Conservation (phyloP, 805 yeast species). For the Sungouiella thailandica region DNA sequence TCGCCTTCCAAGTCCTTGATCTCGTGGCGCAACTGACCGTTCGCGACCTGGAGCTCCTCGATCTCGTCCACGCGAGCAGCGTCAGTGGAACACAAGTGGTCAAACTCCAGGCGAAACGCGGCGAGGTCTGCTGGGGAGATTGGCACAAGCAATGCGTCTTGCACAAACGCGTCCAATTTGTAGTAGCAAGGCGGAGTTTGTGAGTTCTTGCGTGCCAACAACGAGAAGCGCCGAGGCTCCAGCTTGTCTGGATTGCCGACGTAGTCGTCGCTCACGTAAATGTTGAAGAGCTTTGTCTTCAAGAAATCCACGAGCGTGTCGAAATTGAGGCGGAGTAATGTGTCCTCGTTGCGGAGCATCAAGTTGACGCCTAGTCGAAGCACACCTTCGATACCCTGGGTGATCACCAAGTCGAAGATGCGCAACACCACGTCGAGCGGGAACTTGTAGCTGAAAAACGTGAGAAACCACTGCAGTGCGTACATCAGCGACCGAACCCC, state of each 20-base stretch:
- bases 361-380: constrained; percentile 80
- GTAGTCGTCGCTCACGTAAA: constrained; percentile 47
- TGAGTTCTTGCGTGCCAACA: constrained; percentile 20
- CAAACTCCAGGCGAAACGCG: constrained; percentile 70
- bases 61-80: constrained; percentile 60
- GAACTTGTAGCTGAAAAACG: constrained; percentile 91
- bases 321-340: constrained; percentile 58
- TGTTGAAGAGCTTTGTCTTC: constrained; percentile 73
- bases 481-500: constrained; percentile 93
- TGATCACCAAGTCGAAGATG: constrained; percentile 80
- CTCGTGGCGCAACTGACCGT: constrained; percentile 69
- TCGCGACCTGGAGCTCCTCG: constrained; percentile 52
- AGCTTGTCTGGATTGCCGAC: constrained; percentile 13
- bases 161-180: constrained; percentile 67
- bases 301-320: constrained; percentile 73
- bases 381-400: constrained; percentile 87
- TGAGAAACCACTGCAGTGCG: constrained; percentile 96
- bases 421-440: constrained; percentile 85
- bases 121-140: constrained; percentile 68
- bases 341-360: constrained; percentile 62
- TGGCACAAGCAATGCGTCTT: constrained; percentile 70
- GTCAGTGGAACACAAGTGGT: constrained; percentile 66
- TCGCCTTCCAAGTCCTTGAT: constrained; percentile 68
- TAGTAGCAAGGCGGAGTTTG: constrained; percentile 32
- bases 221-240: constrained; percentile 11